Conservation (phyloP, 1,284 basidiomycete species). For the Leccinum fallax region DNA sequence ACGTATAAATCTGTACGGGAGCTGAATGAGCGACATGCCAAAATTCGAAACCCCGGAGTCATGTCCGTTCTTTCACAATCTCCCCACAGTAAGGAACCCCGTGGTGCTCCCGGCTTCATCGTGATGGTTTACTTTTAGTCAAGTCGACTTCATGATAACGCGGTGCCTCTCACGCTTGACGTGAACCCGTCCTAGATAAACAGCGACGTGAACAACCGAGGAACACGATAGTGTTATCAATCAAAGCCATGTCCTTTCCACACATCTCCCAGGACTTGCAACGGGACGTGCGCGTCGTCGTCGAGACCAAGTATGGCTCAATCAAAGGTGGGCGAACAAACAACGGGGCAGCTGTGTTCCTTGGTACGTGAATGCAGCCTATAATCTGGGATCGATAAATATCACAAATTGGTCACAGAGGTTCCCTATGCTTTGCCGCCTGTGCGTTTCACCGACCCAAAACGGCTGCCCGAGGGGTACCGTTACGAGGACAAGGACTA, state of each 20-base stretch:
- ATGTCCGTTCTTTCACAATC: background rate
- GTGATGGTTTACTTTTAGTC: slow-evolving; percentile 2
- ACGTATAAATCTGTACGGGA: background rate
- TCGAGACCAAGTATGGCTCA: slow-evolving; percentile 55
- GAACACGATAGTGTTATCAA: background rate
- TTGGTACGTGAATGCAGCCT: slow-evolving; percentile 46
- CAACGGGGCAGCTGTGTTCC: slow-evolving; percentile 62
- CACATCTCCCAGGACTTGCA: slow-evolving; percentile 56
- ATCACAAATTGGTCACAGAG: slow-evolving; percentile 44
- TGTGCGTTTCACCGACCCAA: slow-evolving; percentile 62
- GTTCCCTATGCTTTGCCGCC: slow-evolving; percentile 73
- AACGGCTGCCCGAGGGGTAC: slow-evolving; percentile 53
- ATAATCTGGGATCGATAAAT: background rate
- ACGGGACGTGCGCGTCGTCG: slow-evolving; percentile 45
- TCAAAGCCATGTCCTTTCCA: slow-evolving; percentile 8
- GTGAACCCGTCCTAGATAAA: slow-evolving; percentile 15
- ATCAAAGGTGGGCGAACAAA: slow-evolving; percentile 58
- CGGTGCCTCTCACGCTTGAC: slow-evolving; percentile 8
- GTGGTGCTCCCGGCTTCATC: background rate
- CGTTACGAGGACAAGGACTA: slow-evolving; percentile 64
- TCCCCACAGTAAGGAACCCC: slow-evolving; percentile 4
- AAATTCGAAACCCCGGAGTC: slow-evolving; percentile 2
- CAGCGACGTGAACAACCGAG: background rate
- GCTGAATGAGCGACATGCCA: background rate
- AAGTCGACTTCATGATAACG: slow-evolving; percentile 4